Evolutionary conservation across 805 yeast genomes (phyloP).

Genomic region (Scheffersomyces ergatensis): DNA sequence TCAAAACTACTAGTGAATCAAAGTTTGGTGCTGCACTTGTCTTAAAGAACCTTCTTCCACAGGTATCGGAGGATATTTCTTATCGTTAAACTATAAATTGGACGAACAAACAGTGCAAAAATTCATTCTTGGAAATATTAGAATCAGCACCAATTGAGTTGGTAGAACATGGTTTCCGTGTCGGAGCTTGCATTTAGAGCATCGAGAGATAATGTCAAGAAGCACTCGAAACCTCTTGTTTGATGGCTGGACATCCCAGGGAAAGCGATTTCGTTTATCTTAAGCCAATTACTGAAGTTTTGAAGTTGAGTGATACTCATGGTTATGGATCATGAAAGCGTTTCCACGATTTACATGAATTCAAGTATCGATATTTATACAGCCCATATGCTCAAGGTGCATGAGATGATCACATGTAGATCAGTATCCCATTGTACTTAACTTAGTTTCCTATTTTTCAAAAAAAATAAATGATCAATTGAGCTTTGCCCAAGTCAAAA

Average conservation of each 20-base stretch:
- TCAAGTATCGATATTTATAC: too few relatives aligned
- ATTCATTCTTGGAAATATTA: constrained; percentile 54
- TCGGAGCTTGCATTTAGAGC: constrained; percentile 51
- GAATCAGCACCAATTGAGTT: constrained; percentile 67
- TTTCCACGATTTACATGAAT: too few relatives aligned
- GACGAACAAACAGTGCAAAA: constrained; percentile 31
- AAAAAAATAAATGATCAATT: too few relatives aligned
- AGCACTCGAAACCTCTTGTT: constrained; percentile 41
- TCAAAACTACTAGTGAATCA: too few relatives aligned
- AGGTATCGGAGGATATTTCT: constrained; percentile 70
- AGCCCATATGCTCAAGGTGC: too few relatives aligned
- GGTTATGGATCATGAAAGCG: too few relatives aligned
- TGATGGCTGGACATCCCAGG: constrained; percentile 42
- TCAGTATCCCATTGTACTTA: too few relatives aligned
- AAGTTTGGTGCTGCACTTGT: constrained; percentile 66
- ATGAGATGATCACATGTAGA: too few relatives aligned
- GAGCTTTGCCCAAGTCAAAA: too few relatives aligned
- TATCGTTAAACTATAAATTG: constrained; percentile 47
- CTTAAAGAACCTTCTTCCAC: constrained; percentile 59
- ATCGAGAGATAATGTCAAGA: constrained; percentile 44
- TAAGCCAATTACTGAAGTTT: too few relatives aligned
- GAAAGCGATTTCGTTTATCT: constrained; percentile 54
- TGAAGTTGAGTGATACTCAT: too few relatives aligned
- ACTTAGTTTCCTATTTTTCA: too few relatives aligned
- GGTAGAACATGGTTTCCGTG: constrained; percentile 68